Base-by-base conservation (phyloP, 2,329 filamentous ascomycete genomes). In the Myriosclerotinia duriaeana region DNA sequence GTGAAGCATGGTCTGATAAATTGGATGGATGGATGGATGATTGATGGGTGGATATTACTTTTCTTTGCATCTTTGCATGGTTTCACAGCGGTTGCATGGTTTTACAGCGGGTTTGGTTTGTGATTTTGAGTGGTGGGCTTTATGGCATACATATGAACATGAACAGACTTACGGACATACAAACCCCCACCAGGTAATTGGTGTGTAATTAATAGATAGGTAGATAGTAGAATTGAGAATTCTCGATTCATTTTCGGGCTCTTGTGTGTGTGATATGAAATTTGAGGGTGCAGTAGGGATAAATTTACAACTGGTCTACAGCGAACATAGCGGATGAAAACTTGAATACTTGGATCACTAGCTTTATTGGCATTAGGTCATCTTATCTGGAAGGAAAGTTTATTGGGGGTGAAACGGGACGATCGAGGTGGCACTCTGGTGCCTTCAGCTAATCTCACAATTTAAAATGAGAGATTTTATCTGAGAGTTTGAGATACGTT, bases 191-290 rank as follows among this genome's bases (percentile, higher is more conserved):
- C 58, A 38, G 34, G 58, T 61, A 50, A 20, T 26, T 61, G 58
- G 34, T 61, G 58, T 50, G 44, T 50, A 52, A 61, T 61, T 50
- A 50, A 20, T 50, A 40, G n/a, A 61, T 61, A 50, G 44, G 12
- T 61, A 61, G 58, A 52, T 50, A 61, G 58, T 40, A 1, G n/a
- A 61, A 40, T 61, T 40, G n/a, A 50, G 44, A 61, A 61, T 50
- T 50, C 30, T 52, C 6, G 8, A 61, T 40, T 60, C 44, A 38
- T 12, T 26, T 26, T 48, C 8, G 40, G 11, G 8, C 17, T 11
- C 8, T 36, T 11, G 22, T 17, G 20, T 5, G 20, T 17, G 50
- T 53, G 22, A 30, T 30, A 17, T 20, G 5, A 17, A 44, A n/a
- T 15, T 20, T 9, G 44, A n/a, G 5, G 44, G 7, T 48, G 44